Evolutionary conservation across 345 rosid genomes (phyloP).

Genomic region (Erysimum cheiranthoides): DNA sequence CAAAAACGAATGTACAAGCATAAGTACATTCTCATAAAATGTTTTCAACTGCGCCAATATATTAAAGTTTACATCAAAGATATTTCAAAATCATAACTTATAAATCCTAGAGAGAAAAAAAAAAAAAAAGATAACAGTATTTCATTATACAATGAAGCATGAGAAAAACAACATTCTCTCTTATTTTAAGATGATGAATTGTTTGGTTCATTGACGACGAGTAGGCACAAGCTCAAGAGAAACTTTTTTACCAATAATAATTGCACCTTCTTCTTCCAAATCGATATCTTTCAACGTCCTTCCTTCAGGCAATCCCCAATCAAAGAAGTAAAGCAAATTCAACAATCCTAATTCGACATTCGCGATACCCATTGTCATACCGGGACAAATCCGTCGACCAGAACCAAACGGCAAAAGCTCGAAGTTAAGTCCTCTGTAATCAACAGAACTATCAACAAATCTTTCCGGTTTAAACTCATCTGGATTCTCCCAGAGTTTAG

Average conservation of each 20-base stretch:
- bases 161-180: background rate
- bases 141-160: background rate
- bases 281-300: constrained; percentile 42
- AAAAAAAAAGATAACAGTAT: background rate
- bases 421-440: constrained; percentile 54
- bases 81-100: background rate
- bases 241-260: constrained; percentile 40
- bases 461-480: constrained; percentile 58
- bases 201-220: constrained; percentile 7
- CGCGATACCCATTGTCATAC: constrained; percentile 48
- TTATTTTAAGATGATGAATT: background rate
- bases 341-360: constrained; percentile 41
- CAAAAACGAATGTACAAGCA: no score
- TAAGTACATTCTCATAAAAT: background rate
- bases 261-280: constrained; percentile 42
- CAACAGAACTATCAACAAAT: constrained; percentile 47
- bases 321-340: constrained; percentile 45
- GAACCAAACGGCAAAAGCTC: constrained; percentile 51
- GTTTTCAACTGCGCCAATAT: background rate
- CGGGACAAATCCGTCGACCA: constrained; percentile 43
- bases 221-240: constrained; percentile 42
- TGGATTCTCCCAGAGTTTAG: constrained; percentile 50
- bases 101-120: background rate
- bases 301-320: constrained; percentile 44
- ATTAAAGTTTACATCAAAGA: background rate